A percentile compares a stretch with the other conserved stretches of the same genome.
Evolutionary conservation across 2,329 filamentous ascomycete genomes (phyloP).

Genomic region (Colletotrichum sp.): DNA sequence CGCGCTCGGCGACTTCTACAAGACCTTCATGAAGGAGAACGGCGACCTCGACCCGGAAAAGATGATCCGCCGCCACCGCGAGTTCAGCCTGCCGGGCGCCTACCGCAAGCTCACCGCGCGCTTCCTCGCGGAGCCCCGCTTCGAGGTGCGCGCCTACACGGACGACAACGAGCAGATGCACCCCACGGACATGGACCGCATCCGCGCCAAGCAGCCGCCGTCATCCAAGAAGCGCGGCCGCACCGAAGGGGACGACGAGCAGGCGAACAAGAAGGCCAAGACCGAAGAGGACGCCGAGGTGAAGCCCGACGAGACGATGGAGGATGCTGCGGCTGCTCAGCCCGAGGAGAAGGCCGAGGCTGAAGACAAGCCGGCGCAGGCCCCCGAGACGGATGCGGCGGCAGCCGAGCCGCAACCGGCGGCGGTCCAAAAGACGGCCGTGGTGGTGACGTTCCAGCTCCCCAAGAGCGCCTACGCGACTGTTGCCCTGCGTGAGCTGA

Average conservation of each 20-base stretch:
- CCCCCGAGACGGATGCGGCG: not conserved
- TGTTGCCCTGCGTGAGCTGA: conserved; percentile 80
- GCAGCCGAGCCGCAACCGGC: not conserved
- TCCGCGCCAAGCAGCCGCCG: conserved; percentile 48
- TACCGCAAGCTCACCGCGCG: conserved; percentile 85
- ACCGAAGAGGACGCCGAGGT: not conserved
- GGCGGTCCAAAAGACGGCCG: conserved; percentile 58
- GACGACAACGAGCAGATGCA: conserved; percentile 83
- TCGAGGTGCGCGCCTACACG: conserved; percentile 72
- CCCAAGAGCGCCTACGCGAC: conserved; percentile 84
- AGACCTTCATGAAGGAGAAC: conserved; percentile 83
- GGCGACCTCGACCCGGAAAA: conserved; percentile 80
- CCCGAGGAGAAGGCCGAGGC: not conserved
- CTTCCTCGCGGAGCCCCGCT: conserved; percentile 65
- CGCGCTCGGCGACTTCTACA: conserved; percentile 82
- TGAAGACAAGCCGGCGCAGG: conserved; percentile 19
- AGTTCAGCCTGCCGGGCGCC: conserved; percentile 85
- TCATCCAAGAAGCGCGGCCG: conserved; percentile 13
- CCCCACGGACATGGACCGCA: conserved; percentile 79
- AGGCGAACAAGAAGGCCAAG: conserved; percentile 25
- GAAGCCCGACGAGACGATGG: conserved; percentile 1
- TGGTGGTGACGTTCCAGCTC: conserved; percentile 76
- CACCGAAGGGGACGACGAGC: conserved; percentile 21
- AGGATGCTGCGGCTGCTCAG: not conserved
- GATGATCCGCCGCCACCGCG: conserved; percentile 86